A percentile compares a stretch with the other conserved stretches of the same genome.
Conservation (phyloP, 345 rosid species). For the Populus tremula region DNA sequence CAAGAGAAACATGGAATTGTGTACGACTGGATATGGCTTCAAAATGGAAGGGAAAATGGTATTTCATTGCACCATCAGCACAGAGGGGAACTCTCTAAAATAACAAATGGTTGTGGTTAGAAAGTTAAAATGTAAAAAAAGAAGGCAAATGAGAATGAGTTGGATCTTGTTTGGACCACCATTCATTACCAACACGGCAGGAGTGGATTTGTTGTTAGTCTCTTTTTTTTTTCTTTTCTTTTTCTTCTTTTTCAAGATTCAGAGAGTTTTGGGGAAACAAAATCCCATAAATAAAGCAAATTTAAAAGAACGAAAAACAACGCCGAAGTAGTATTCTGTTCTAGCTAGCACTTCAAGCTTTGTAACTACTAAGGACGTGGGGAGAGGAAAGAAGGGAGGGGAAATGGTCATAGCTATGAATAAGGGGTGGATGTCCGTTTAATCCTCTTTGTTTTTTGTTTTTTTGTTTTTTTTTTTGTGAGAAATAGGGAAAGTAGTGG, state of each 20-base stretch:
- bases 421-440: constrained; percentile 23
- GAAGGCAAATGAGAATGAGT: neutral
- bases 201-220: neutral
- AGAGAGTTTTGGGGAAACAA: constrained; percentile 18
- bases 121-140: constrained; percentile 5
- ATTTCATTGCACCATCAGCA: neutral
- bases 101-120: neutral
- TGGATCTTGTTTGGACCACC: constrained; percentile 12
- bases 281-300: neutral
- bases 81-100: neutral
- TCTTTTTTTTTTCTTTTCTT: neutral
- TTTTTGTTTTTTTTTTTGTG: neutral
- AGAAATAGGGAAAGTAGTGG: constrained; percentile 13
- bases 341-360: neutral
- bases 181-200: neutral
- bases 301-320: constrained; percentile 6
- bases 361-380: neutral
- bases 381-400: neutral
- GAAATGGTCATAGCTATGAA: constrained; percentile 19
- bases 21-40: neutral
- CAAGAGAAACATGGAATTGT: neutral
- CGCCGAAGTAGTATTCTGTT: neutral
- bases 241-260: constrained; percentile 10
- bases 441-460: neutral
- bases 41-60: neutral